Conservation (phyloP, 768 basidiomycete species). For the Cystofilobasidium ferigula region DNA sequence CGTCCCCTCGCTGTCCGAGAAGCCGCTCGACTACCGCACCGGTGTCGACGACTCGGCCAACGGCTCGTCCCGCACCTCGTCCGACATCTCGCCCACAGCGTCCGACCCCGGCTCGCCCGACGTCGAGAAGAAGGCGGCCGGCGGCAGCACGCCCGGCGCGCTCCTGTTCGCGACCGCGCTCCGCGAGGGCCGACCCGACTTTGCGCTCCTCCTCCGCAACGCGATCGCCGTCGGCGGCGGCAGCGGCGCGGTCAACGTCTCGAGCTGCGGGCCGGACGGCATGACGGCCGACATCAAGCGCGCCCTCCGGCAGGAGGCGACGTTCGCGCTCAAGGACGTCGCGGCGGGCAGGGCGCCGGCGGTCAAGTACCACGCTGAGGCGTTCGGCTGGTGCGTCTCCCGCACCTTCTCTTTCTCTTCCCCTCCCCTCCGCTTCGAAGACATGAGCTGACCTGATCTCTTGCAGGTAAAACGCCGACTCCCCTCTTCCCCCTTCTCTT, state of each 20-base stretch:
- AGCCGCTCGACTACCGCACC: neutral
- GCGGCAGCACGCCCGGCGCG: neutral
- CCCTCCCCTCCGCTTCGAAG: no score
- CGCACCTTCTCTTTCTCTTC: no score
- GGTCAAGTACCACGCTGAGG: no score
- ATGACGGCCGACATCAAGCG: constrained; percentile 1
- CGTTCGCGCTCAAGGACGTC: constrained; percentile 1
- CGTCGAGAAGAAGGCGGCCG: constrained; percentile 1
- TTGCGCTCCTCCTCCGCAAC: neutral
- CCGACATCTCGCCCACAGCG: neutral
- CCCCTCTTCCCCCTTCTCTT: neutral
- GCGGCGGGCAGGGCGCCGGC: no score
- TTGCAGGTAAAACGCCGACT: neutral
- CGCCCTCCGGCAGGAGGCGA: neutral
- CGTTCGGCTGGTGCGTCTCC: no score
- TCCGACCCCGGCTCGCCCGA: neutral
- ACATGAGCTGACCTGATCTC: no score
- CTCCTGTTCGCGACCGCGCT: neutral
- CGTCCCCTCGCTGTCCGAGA: neutral
- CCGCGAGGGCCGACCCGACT: constrained; percentile 2
- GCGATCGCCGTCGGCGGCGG: neutral
- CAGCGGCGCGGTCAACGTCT: neutral
- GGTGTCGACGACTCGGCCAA: neutral
- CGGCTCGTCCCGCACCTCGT: neutral
- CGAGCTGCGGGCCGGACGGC: constrained; percentile 13